Conservation (phyloP, 2,329 filamentous ascomycete species). For the Fusarium sp. region DNA sequence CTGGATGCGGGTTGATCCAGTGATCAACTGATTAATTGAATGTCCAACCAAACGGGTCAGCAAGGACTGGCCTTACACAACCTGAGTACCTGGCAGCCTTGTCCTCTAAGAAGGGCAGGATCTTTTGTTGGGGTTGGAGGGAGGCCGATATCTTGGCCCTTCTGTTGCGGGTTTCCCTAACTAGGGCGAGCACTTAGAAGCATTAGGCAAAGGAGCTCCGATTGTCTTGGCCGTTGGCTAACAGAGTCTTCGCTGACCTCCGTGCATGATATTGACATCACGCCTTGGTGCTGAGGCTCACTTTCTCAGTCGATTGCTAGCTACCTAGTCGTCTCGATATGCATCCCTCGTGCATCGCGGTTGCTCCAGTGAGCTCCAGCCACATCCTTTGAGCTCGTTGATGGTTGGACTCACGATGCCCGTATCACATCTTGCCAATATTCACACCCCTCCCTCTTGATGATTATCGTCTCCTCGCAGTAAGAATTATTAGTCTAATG, state of each 20-base stretch:
- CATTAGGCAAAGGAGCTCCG: slow-evolving; percentile 33
- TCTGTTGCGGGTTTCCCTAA: slow-evolving; percentile 34
- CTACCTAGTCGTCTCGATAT: slow-evolving; percentile 18
- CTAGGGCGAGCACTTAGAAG: slow-evolving; percentile 35
- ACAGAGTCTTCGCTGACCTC: slow-evolving; percentile 34
- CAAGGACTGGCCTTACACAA: slow-evolving; percentile 24
- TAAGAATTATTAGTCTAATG: slow-evolving; percentile 34
- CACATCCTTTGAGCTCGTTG: slow-evolving; percentile 40
- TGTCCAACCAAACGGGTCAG: slow-evolving; percentile 8
- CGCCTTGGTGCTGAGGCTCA: slow-evolving; percentile 15
- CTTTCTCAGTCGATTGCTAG: slow-evolving; percentile 21
- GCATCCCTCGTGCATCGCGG: slow-evolving; percentile 32
- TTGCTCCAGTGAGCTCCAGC: slow-evolving; percentile 47
- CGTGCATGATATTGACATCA: slow-evolving; percentile 45
- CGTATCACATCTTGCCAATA: slow-evolving; percentile 43
- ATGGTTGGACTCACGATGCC: slow-evolving; percentile 39
- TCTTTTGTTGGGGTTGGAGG: slow-evolving; percentile 38
- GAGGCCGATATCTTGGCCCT: slow-evolving; percentile 39
- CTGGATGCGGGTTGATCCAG: slow-evolving; percentile 21
- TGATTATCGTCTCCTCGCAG: slow-evolving; percentile 39
- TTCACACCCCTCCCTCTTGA: slow-evolving; percentile 37
- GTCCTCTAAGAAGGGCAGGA: slow-evolving; percentile 29
- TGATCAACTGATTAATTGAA: slow-evolving; percentile 31
- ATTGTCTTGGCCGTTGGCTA: slow-evolving; percentile 25
- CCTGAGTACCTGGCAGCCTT: slow-evolving; percentile 31